Conservation (phyloP, 1,284 basidiomycete genomes). For the Cutaneotrichosporon mucoides region DNA sequence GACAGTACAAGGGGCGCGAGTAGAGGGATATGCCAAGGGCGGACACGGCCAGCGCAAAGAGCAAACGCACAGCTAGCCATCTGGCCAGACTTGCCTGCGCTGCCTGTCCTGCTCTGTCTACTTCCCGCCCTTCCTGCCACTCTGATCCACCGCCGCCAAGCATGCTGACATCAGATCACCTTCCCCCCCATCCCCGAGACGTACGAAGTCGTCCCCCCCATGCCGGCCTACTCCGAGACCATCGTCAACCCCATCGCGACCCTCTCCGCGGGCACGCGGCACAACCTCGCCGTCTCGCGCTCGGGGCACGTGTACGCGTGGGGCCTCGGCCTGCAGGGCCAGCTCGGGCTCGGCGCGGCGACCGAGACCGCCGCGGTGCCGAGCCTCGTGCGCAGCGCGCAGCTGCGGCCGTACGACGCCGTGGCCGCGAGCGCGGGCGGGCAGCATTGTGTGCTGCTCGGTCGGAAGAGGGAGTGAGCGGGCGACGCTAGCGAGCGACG, state of each 20-base stretch:
- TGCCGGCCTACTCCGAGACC: constrained; percentile 48
- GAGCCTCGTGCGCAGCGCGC: constrained; percentile 58
- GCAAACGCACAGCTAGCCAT: too few species aligned
- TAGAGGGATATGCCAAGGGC: too few species aligned
- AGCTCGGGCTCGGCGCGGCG: constrained; percentile 50
- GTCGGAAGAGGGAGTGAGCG: too few species aligned
- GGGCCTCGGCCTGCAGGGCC: constrained; percentile 65
- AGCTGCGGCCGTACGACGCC: constrained; percentile 48
- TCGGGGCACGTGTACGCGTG: constrained; percentile 78
- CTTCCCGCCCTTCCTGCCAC: too few species aligned
- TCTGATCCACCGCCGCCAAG: background rate
- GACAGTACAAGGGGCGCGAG: too few species aligned
- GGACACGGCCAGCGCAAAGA: too few species aligned
- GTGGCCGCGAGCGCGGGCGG: constrained; percentile 51
- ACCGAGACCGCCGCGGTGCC: constrained; percentile 56
- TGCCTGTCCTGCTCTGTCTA: background rate
- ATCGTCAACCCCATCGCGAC: constrained; percentile 63
- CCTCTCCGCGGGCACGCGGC: constrained; percentile 72
- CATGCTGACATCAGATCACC: constrained; percentile 49
- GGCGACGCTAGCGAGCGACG: too few species aligned
- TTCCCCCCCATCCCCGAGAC: constrained; percentile 59
- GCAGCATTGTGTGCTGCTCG: constrained; percentile 51
- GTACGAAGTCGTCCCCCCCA: constrained; percentile 50
- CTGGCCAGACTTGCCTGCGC: too few species aligned
- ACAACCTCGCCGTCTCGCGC: constrained; percentile 73